These are phyloP conservation scores for Naegleria gruberi DNA, from an alignment of 208 protist species.

Conservation along the genomic window DNA sequence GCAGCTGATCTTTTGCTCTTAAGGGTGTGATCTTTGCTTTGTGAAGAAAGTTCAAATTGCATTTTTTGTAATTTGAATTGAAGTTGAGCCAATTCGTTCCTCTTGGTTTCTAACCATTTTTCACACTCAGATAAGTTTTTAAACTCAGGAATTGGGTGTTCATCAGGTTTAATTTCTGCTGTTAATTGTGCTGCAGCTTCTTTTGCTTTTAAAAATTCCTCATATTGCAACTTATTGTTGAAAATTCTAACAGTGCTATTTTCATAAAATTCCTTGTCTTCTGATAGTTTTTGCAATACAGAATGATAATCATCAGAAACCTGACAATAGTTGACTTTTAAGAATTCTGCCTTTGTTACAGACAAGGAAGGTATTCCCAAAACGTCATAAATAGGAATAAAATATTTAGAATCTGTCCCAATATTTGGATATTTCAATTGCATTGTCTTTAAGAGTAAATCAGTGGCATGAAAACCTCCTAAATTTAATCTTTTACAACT, in stretches of 20 bases:
- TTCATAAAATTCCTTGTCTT: not conserved
- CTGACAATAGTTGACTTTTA: slow-evolving; percentile 14
- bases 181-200: not conserved
- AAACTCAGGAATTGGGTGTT: not conserved
- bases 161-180: too few relatives aligned
- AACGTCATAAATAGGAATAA: not conserved
- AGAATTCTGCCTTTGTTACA: not conserved
- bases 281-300: not conserved
- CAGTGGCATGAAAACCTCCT: not conserved
- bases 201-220: not conserved
- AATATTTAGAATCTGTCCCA: not conserved
- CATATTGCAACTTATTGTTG: not conserved
- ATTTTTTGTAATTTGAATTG: not conserved
- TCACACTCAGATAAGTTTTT: not conserved
- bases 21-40: not conserved
- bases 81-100: not conserved
- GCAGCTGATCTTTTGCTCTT: slow-evolving; percentile 18
- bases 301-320: not conserved
- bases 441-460: not conserved
- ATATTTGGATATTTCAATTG: slow-evolving; percentile 13
- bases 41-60: too few relatives aligned
- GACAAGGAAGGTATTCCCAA: not conserved
- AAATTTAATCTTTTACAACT: not conserved
- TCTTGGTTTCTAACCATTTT: not conserved
- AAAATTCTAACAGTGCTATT: not conserved